Conservation (phyloP, 139 green algal genomes). For the Deuterostichococcus epilithicus region DNA sequence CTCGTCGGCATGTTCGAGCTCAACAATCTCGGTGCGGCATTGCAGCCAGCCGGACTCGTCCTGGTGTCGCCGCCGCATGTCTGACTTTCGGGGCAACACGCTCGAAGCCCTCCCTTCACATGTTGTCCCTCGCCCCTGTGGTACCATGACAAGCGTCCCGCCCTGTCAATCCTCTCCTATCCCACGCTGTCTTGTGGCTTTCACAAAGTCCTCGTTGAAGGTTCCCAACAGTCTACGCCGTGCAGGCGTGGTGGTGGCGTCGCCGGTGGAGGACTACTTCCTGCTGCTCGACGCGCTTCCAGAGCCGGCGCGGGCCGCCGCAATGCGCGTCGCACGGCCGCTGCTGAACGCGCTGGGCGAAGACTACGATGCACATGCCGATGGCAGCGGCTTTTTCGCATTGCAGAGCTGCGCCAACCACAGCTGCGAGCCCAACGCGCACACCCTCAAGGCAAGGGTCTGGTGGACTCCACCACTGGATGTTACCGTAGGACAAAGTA, state of each 20-base stretch:
- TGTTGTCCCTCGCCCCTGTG: too few species aligned
- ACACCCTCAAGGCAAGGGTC: constrained; percentile 42
- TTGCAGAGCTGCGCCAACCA: constrained; percentile 90
- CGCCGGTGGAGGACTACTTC: constrained; percentile 70
- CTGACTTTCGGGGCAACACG: too few species aligned
- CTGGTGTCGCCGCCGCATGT: too few species aligned
- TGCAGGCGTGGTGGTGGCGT: constrained; percentile 37
- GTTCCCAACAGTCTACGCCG: too few species aligned
- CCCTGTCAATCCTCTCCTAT: too few species aligned
- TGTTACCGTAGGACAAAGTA: too few species aligned
- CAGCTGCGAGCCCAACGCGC: constrained; percentile 76
- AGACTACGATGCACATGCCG: constrained; percentile 46
- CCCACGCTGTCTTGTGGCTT: too few species aligned
- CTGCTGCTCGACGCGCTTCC: constrained; percentile 29
- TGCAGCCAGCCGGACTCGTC: too few species aligned
- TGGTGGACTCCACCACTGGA: too few species aligned
- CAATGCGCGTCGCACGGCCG: constrained; percentile 17
- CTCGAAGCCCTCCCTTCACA: too few species aligned
- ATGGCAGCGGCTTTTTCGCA: constrained; percentile 83
- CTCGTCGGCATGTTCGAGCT: constrained; percentile 96
- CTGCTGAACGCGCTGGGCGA: constrained; percentile 71
- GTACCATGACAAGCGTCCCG: too few species aligned
- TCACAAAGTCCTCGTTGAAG: too few species aligned
- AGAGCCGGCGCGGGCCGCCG: constrained; percentile 19
- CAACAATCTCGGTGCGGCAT: constrained; percentile 83